Conservation (phyloP, 805 yeast genomes). For the Saturnispora bothae region DNA sequence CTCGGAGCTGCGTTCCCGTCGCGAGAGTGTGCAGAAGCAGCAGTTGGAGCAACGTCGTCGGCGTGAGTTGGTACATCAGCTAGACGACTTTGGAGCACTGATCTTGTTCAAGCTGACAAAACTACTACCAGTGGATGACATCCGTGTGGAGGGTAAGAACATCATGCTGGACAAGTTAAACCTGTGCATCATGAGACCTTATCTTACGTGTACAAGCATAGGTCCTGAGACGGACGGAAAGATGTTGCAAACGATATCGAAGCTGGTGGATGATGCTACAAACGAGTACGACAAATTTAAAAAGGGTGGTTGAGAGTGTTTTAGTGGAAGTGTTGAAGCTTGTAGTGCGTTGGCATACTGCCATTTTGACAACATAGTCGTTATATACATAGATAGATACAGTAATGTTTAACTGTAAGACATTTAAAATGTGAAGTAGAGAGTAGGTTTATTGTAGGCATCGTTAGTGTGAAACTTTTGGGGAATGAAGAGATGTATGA, state of each 20-base stretch:
- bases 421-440: too few species aligned
- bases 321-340: neutral
- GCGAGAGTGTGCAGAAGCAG: neutral
- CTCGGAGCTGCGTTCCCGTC: neutral
- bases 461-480: too few species aligned
- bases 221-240: neutral
- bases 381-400: too few species aligned
- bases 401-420: too few species aligned
- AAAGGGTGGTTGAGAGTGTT: neutral
- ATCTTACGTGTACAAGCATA: neutral
- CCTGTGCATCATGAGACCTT: neutral
- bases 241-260: neutral
- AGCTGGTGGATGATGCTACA: neutral
- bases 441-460: too few species aligned
- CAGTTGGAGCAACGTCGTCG: neutral
- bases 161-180: neutral
- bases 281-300: neutral
- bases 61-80: neutral
- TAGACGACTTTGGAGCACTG: neutral
- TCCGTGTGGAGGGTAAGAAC: neutral
- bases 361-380: too few species aligned
- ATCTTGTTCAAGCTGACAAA: slow-evolving; percentile 23
- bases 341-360: too few species aligned
- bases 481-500: too few species aligned
- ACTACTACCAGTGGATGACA: slow-evolving; percentile 13